A percentile compares a stretch with the other conserved stretches of the same genome.
phyloP scores from a whole-genome alignment of 2,329 filamentous ascomycete genomes.

The Sarocladium strictum region DNA sequence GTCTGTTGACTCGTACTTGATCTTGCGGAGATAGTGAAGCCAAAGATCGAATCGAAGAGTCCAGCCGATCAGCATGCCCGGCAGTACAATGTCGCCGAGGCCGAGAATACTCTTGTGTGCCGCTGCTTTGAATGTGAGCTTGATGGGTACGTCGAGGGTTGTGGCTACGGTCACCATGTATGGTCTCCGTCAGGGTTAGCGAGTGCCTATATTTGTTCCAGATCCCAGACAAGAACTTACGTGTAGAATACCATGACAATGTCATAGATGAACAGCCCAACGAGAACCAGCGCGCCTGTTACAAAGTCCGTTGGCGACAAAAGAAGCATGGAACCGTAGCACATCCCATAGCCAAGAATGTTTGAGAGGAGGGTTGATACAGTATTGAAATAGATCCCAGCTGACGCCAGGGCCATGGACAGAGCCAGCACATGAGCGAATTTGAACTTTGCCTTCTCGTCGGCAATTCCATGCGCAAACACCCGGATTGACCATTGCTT shows the following conservation, averaged over 20 bases:
- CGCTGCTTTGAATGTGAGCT: slow-evolving; percentile 69
- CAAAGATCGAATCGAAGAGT: slow-evolving; percentile 90
- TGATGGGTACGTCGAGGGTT: slow-evolving; percentile 85
- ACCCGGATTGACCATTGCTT: slow-evolving; percentile 46
- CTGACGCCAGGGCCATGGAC: slow-evolving; percentile 46
- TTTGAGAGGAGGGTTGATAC: slow-evolving; percentile 62
- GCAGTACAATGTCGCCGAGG: slow-evolving; percentile 88
- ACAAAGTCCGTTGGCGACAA: slow-evolving; percentile 85
- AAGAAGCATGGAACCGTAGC: slow-evolving; percentile 73
- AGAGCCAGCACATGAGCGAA: slow-evolving; percentile 53
- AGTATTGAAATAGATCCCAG: slow-evolving; percentile 63
- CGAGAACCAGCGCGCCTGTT: slow-evolving; percentile 72
- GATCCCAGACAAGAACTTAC: slow-evolving; percentile 32
- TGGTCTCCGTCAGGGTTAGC: slow-evolving; percentile 40
- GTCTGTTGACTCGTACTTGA: slow-evolving; percentile 37
- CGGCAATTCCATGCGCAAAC: slow-evolving; percentile 43
- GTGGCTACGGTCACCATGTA: slow-evolving; percentile 86
- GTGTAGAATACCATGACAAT: slow-evolving; percentile 90
- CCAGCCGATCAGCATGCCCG: slow-evolving; percentile 83
- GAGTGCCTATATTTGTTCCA: too few relatives aligned
- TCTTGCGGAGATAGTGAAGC: slow-evolving; percentile 68
- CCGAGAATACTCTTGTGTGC: slow-evolving; percentile 77
- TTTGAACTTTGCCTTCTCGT: slow-evolving; percentile 44
- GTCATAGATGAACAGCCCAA: slow-evolving; percentile 86
- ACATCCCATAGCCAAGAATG: slow-evolving; percentile 79